Base-by-base conservation (phyloP, 2,329 filamentous ascomycete species). In the Iodosphaeria phyllophila region DNA sequence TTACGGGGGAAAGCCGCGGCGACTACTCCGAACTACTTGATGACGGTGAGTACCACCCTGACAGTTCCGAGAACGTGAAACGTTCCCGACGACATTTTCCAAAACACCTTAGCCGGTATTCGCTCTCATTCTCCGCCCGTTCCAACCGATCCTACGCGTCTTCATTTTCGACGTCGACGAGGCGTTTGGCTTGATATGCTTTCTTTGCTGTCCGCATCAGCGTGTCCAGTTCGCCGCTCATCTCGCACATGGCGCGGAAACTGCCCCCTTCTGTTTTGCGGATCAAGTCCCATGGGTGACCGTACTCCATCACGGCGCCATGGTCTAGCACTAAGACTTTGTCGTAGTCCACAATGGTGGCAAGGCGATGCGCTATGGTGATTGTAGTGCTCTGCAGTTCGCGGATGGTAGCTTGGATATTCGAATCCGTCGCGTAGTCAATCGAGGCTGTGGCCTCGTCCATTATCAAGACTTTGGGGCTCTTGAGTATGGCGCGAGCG, bases 401-500 rank as follows among this genome's bases (percentile, higher is more conserved):
- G n/a, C 83, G 75, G 32, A 98, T 84, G 0, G 89, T 95, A 40
- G 80, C 82, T 51, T 98, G 89, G 37, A 98, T 95, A 55, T 92
- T 93, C 24, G 74, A 64, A 42, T 98, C 89, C 2, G 89, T 98
- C 5, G 74, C 76, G 50, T 95, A 95, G 52, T 98, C 89, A 42
- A 98, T 95, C 0, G 80, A 92, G 0, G 89, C 89, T 1, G 89
- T 98, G 1, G 89, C 89, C 56, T 98, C 89, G 49, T 98, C 89
- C 89, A 98, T 95, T 43, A 98, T 75, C n/a, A 98, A 60, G 2
- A 98, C 83, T 35, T 78, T 84, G 0, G 89, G 84, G 17, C 70
- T 68, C 52, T 92, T 93, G 33, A 98, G 74, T 36, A 98, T 69
- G 0, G 89, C 89, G 28, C 89, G 74, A 0, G 86, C 89, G 7